phyloP scores from a whole-genome alignment of 2,329 filamentous ascomycete genomes.

The Colletotrichum orchidophilum region DNA sequence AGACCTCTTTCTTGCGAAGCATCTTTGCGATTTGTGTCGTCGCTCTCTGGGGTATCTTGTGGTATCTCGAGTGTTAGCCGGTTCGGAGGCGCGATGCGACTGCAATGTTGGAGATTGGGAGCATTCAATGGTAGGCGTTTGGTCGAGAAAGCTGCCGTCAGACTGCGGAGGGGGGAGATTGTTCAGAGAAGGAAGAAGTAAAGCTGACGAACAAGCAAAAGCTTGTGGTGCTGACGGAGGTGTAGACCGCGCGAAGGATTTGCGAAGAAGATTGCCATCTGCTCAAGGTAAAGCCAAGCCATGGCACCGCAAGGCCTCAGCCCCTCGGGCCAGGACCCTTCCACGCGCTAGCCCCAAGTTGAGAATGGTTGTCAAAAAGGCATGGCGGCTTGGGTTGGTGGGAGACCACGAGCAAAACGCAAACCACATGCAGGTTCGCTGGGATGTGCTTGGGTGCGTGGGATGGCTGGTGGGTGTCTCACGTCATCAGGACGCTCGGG shows the following conservation, averaged over 20 bases:
- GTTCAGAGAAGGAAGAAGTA: not conserved
- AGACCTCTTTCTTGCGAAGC: slow-evolving; percentile 70
- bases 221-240: slow-evolving; percentile 17
- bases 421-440: not conserved
- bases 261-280: not conserved
- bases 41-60: not conserved
- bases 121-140: slow-evolving; percentile 6
- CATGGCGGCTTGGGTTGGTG: too few relatives aligned
- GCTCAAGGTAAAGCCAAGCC: not conserved
- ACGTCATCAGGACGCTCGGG: slow-evolving; percentile 24
- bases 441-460: not conserved
- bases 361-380: not conserved
- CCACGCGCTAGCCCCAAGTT: not conserved
- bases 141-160: not conserved
- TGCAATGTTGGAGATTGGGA: not conserved
- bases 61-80: not conserved
- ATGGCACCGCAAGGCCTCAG: slow-evolving; percentile 17
- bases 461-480: slow-evolving; percentile 6
- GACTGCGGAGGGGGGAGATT: not conserved
- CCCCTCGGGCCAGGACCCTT: slow-evolving; percentile 20
- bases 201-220: not conserved
- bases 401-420: not conserved
- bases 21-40: slow-evolving; percentile 46
- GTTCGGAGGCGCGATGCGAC: not conserved
- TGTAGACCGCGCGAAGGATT: slow-evolving; percentile 3